Percentiles rank a stretch among this genome's conserved stretches.
Evolutionary conservation across 139 green algal genomes (phyloP).

Genomic region (Dunaliella primolecta): DNA sequence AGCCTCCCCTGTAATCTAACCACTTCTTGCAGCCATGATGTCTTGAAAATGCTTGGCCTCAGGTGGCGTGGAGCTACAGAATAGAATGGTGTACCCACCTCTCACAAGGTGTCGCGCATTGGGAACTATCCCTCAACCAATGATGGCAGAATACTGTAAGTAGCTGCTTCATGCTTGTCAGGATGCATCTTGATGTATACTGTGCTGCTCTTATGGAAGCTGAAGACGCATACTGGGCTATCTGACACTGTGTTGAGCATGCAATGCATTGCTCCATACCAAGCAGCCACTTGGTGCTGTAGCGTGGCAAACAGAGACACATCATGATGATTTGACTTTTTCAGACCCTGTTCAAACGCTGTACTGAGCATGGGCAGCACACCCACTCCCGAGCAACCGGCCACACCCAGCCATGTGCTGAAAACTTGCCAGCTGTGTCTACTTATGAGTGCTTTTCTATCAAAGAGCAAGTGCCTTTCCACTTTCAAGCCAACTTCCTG

Average conservation of each 20-base stretch:
- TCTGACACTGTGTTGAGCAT: not conserved
- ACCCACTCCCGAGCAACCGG: no score
- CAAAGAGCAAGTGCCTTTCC: not conserved
- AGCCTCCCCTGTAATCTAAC: no score
- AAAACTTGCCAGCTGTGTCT: slow-evolving; percentile 3
- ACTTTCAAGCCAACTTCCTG: not conserved
- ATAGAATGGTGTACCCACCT: slow-evolving; percentile 54
- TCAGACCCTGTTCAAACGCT: no score
- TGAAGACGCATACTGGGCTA: not conserved
- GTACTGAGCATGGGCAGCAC: no score
- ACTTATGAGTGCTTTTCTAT: slow-evolving; percentile 18
- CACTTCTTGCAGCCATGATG: no score
- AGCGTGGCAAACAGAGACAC: no score
- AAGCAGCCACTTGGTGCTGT: not conserved
- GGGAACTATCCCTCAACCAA: slow-evolving; percentile 35
- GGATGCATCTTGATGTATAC: no score
- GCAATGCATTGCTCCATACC: not conserved
- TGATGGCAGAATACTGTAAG: slow-evolving; percentile 12
- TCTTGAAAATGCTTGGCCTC: not conserved
- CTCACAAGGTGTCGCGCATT: slow-evolving; percentile 68
- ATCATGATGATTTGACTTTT: not conserved
- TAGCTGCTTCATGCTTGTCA: no score
- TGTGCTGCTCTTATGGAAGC: no score
- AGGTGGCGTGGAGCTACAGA: not conserved
- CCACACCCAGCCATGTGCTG: no score